phyloP scores from a whole-genome alignment of 2,329 filamentous ascomycete species.

The Talaromyces atroroseus region DNA sequence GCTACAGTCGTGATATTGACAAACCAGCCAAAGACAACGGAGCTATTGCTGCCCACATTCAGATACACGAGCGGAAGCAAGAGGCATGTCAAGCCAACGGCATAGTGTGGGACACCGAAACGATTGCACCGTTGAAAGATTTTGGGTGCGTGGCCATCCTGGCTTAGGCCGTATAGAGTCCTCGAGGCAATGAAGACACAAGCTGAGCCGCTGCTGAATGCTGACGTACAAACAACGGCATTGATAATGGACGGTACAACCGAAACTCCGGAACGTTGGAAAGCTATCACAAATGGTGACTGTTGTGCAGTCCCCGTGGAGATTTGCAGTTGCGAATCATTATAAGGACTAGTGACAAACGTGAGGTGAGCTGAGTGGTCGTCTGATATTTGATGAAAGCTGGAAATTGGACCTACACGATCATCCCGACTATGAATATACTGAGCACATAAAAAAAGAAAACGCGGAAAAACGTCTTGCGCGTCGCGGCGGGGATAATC shows the following conservation, averaged over 20 bases:
- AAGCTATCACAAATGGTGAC: background rate
- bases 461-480: slow-evolving; percentile 56
- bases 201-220: slow-evolving; percentile 71
- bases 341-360: background rate
- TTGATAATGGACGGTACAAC: background rate
- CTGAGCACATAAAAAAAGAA: slow-evolving; percentile 54
- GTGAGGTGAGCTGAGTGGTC: too few species aligned
- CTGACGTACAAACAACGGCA: slow-evolving; percentile 69
- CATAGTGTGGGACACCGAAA: slow-evolving; percentile 57
- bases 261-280: background rate
- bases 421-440: slow-evolving; percentile 9
- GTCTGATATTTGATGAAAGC: too few species aligned
- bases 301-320: background rate
- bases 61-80: slow-evolving; percentile 65
- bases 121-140: slow-evolving; percentile 58
- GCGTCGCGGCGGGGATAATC: slow-evolving; percentile 55
- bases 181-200: slow-evolving; percentile 69
- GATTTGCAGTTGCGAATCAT: slow-evolving; percentile 6
- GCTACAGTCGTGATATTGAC: slow-evolving; percentile 65
- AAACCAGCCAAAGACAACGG: slow-evolving; percentile 65
- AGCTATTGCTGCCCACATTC: slow-evolving; percentile 55
- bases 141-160: slow-evolving; percentile 57
- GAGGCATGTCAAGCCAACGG: slow-evolving; percentile 51
- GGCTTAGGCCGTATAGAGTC: slow-evolving; percentile 60
- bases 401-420: slow-evolving; percentile 2